Base-by-base conservation (phyloP, 805 yeast genomes). In the Jamesozyma hellenica region DNA sequence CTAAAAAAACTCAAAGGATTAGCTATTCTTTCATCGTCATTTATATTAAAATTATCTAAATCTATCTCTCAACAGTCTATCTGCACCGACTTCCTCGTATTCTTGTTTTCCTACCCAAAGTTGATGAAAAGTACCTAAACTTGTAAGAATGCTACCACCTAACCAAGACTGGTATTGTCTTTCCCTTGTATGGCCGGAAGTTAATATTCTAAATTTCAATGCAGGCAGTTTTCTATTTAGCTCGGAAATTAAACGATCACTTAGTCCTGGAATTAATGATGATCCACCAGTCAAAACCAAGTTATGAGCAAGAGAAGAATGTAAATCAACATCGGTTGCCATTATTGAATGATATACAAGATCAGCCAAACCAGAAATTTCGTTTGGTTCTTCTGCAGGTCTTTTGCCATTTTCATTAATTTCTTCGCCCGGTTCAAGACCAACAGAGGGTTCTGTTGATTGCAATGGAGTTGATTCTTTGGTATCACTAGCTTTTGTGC, bases 61-160 rank as follows among this genome's bases (percentile, higher is more conserved):
- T 63, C 96, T 72, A 60, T 82, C 90, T 41, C 75, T 74, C 42
- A 85, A 71, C 41, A 88, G 69, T 57, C 86, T 75, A 41, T 84
- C 92, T 11, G 78, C 77, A 5, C 96, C 96, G 19, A 78, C 85
- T 60, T 88, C 96, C 45, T 84, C 86, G 51, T 80, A 83, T 60
- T 88, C 96, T 48, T 74, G 75, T 53, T 77, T 79, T 32, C 88
- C 82, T 2, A 88, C 95, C 96, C 96, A 88, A 64, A 83, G 66
- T 61, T 88, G 96, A 60, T 88, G 96, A 70, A 88, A 88, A 2
- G 95, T 84, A 27, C 96, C 96, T 50, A 88, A 69, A 38, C 92
- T 79, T 5, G 94, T 77, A 41, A 88, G 65, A 29, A 88, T 87
- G 47, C 90, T 79, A 7, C 95, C 96, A 34, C 96, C 96, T 36